phyloP scores from a whole-genome alignment of 2,329 filamentous ascomycete genomes.

The Scytalidium lignicola region DNA sequence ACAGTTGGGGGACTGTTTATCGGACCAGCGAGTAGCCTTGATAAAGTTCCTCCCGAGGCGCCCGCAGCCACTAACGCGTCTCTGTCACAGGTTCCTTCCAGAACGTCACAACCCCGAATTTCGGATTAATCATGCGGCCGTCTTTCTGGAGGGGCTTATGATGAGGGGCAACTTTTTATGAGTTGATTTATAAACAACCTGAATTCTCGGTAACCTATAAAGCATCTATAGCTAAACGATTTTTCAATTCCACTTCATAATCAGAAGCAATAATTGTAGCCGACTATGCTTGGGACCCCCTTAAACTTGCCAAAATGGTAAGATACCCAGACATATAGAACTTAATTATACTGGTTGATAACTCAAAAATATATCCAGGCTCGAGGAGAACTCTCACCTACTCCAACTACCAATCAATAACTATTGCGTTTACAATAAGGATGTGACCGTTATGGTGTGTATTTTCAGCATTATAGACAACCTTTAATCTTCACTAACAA shows the following conservation, averaged over 20 bases:
- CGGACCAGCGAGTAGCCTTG: neutral
- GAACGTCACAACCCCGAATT: neutral
- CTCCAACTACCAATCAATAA: constrained; percentile 86
- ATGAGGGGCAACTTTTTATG: neutral
- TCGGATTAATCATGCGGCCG: neutral
- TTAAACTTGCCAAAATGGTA: constrained; percentile 29
- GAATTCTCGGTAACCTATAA: neutral
- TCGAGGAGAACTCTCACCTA: constrained; percentile 85
- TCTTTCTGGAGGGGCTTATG: neutral
- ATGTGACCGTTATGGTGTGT: constrained; percentile 72
- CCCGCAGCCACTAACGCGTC: too few species aligned
- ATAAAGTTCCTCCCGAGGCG: too few species aligned
- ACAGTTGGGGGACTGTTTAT: neutral
- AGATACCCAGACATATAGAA: too few species aligned
- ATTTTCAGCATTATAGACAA: neutral
- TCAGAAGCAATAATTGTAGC: neutral
- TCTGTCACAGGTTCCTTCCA: too few species aligned
- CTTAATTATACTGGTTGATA: neutral
- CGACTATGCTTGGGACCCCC: constrained; percentile 20
- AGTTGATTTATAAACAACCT: neutral
- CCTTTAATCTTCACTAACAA: neutral
- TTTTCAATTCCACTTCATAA: neutral
- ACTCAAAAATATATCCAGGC: constrained; percentile 50
- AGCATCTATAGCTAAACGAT: too few species aligned
- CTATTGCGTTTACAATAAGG: constrained; percentile 89